Evolutionary conservation across 2,329 filamentous ascomycete species (phyloP), one percentile per base, ranked within the genome.

Genomic region (Diaporthe nobilis): DNA sequence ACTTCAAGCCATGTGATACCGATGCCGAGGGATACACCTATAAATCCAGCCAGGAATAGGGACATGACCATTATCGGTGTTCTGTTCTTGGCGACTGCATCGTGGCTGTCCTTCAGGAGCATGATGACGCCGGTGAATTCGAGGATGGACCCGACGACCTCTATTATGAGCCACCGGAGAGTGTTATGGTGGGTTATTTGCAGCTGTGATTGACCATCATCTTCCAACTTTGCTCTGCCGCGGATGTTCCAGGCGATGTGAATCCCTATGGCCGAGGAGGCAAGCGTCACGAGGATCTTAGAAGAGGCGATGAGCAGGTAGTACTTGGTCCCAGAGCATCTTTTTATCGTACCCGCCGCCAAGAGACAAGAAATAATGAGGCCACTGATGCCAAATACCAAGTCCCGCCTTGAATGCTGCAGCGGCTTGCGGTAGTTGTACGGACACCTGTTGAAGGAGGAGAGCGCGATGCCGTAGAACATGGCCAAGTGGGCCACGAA

Each of bases 401-500:
- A 1, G 2, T 72, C 71, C 4, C n/a, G 6, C 22, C 0, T 22
- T 5, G 57, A 39, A 17, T 51, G 71, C 42, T 15, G 4, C 31
- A 61, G 31, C 12, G 55, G 71, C 42, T 28, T 49, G 39, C 34
- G 4, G 2, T n/a, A n/a, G n/a, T 51, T 55, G 22, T 20, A 72
- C 1, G 71, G 71, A 12, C 71, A 47, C n/a, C 25, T 49, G 44
- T 58, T 47, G 31, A 51, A 37, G 25, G 57, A 60, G 9, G 58
- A 44, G 6, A 49, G 3, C 20, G 22, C n/a, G 2, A 72, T 65
- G 47, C 71, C 55, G 17, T 61, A 61, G 55, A 65, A 72, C 55
- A 53, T 72, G 47, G 20, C 34, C 42, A 72, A 20, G 28, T 72
- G 71, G 22, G 71, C 55, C 15, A 60, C n/a, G 28, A 72, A 63